phyloP scores from a whole-genome alignment of 441 rosid genomes.

The Eugenia klotzschiana region DNA sequence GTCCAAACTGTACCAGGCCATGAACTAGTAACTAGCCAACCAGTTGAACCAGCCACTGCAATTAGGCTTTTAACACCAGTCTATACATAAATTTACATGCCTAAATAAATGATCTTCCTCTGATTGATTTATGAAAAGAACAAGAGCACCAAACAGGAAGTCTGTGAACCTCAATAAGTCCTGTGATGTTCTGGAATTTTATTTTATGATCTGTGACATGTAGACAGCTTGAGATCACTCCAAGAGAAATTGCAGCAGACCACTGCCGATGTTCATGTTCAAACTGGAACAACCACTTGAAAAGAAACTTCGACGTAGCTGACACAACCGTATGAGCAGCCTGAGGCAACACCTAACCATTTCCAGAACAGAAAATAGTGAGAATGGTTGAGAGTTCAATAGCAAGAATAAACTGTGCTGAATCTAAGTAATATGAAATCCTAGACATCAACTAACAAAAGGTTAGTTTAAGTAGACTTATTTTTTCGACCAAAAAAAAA shows the following conservation, averaged over 20 bases:
- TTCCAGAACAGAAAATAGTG: slow-evolving; percentile 9
- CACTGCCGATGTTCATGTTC: slow-evolving; percentile 92
- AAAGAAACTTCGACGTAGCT: slow-evolving; percentile 67
- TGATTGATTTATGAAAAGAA: neutral
- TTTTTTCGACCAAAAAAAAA: no score
- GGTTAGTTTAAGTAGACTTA: neutral
- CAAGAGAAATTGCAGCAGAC: slow-evolving; percentile 92
- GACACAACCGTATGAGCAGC: slow-evolving; percentile 64
- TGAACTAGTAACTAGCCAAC: neutral
- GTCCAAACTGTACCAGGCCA: neutral
- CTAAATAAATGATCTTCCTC: neutral
- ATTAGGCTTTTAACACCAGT: neutral
- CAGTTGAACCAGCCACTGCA: neutral
- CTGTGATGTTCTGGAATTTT: slow-evolving; percentile 55
- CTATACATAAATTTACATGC: neutral
- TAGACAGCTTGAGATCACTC: slow-evolving; percentile 56
- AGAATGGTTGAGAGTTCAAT: neutral
- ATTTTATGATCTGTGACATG: slow-evolving; percentile 78
- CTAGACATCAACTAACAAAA: neutral
- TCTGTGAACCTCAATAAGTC: slow-evolving; percentile 59
- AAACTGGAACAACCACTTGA: slow-evolving; percentile 67
- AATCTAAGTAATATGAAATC: neutral
- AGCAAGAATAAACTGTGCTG: neutral
- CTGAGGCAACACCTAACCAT: slow-evolving; percentile 65
- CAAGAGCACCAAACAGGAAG: neutral